Evolutionary conservation across 495 filamentous ascomycete genomes (phyloP).

Genomic region (Durotheca rogersii): DNA sequence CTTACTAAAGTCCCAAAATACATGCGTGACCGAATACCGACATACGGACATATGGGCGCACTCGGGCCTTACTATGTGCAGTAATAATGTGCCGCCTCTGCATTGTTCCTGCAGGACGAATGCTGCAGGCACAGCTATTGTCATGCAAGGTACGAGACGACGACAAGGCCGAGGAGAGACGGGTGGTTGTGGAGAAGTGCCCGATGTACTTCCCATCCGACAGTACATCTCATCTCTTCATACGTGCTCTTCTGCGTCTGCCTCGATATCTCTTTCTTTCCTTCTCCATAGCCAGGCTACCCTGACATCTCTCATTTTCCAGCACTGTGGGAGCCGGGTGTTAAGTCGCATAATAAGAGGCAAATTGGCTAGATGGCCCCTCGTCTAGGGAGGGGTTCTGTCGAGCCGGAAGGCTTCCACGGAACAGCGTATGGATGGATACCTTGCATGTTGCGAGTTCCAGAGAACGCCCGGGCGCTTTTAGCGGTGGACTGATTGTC

Average conservation of each 20-base stretch:
- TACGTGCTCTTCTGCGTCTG: no score
- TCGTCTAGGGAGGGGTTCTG: conserved; percentile 9
- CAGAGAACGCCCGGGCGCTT: conserved; percentile 23
- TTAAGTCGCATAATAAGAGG: conserved; percentile 32
- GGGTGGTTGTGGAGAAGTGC: conserved; percentile 22
- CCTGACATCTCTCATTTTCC: conserved; percentile 29
- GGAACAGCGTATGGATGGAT: conserved; percentile 30
- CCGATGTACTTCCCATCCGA: conserved; percentile 20
- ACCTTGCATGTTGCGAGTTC: conserved; percentile 30
- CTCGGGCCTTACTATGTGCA: conserved; percentile 24
- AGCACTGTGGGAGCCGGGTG: conserved; percentile 33
- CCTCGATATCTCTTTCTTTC: not conserved
- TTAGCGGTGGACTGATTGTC: conserved; percentile 30
- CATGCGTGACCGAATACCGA: conserved; percentile 29
- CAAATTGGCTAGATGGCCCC: conserved; percentile 24
- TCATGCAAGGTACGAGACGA: conserved; percentile 39
- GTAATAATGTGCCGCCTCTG: conserved; percentile 29
- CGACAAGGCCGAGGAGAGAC: conserved; percentile 30
- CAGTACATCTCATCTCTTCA: no score
- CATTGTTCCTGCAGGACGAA: conserved; percentile 39
- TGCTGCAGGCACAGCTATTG: conserved; percentile 37
- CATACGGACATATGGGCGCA: conserved; percentile 26
- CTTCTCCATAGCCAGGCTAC: conserved; percentile 7
- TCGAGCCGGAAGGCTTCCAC: conserved; percentile 38
- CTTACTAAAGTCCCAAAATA: conserved; percentile 17